Conservation (phyloP, 331 rosid species). For the Malus hybrid region DNA sequence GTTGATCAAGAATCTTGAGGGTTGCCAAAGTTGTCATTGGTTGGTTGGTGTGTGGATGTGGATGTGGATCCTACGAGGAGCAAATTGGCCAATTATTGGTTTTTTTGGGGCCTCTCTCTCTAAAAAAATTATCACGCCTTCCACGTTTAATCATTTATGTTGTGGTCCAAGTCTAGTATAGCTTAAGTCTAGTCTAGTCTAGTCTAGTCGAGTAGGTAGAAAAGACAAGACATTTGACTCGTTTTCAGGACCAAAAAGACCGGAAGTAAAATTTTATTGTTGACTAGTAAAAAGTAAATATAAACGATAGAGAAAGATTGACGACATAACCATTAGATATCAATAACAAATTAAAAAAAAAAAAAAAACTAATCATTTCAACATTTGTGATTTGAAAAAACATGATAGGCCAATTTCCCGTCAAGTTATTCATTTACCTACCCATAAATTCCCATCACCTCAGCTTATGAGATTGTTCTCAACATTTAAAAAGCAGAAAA, state of each 20-base stretch:
- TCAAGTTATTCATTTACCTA: neutral
- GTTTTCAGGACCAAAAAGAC: neutral
- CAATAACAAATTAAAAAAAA: neutral
- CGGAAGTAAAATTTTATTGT: too few species aligned
- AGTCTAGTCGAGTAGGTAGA: neutral
- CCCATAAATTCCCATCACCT: neutral
- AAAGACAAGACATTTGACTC: neutral
- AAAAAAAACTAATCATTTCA: too few species aligned
- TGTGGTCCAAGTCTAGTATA: neutral
- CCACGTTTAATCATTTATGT: neutral
- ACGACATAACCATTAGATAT: neutral
- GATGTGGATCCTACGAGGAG: constrained; percentile 1
- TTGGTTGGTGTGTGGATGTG: neutral
- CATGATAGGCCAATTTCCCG: neutral
- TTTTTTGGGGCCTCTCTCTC: neutral
- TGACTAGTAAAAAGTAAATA: neutral
- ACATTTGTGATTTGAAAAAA: neutral
- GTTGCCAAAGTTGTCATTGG: neutral
- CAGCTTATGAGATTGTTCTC: neutral
- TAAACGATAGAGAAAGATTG: too few species aligned
- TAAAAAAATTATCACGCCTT: neutral
- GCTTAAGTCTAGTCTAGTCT: too few species aligned
- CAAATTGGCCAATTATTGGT: neutral
- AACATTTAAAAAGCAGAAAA: too few species aligned
- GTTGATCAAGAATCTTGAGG: neutral